phyloP scores from a whole-genome alignment of 495 filamentous ascomycete genomes.

The Aspergillus sclerotiicarbonarius region DNA sequence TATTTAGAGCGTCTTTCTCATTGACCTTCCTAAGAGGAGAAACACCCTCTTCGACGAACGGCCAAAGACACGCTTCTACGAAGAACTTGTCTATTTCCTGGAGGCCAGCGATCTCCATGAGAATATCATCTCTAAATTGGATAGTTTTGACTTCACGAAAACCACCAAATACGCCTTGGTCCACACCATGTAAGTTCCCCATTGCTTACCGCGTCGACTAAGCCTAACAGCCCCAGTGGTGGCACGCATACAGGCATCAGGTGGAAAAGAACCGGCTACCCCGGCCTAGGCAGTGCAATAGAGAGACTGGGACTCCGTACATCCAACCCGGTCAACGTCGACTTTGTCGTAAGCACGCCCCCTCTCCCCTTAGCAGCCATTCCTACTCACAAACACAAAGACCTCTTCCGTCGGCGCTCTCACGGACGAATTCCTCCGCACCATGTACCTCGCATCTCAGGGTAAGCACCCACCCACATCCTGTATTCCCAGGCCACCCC shows the following conservation, averaged over 20 bases:
- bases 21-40: constrained; percentile 69
- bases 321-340: constrained; percentile 50
- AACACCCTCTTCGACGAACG: constrained; percentile 23
- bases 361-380: neutral
- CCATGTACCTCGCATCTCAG: constrained; percentile 72
- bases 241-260: constrained; percentile 52
- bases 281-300: constrained; percentile 64
- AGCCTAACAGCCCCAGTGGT: constrained; percentile 33
- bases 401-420: constrained; percentile 78
- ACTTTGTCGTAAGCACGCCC: constrained; percentile 51
- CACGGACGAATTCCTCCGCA: constrained; percentile 62
- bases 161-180: constrained; percentile 73
- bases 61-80: constrained; percentile 59
- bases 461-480: constrained; percentile 42
- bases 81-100: constrained; percentile 70
- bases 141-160: constrained; percentile 70
- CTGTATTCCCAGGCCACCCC: neutral
- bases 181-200: constrained; percentile 60
- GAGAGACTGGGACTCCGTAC: constrained; percentile 52
- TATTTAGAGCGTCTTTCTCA: constrained; percentile 65
- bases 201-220: neutral
- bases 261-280: constrained; percentile 65
- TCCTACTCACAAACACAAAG: constrained; percentile 15
- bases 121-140: constrained; percentile 56
- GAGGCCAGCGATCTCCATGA: constrained; percentile 63